These are phyloP conservation scores for Mycosphaerelloides madeirae DNA, from an alignment of 2,329 filamentous ascomycete species.

Conservation along the genomic window DNA sequence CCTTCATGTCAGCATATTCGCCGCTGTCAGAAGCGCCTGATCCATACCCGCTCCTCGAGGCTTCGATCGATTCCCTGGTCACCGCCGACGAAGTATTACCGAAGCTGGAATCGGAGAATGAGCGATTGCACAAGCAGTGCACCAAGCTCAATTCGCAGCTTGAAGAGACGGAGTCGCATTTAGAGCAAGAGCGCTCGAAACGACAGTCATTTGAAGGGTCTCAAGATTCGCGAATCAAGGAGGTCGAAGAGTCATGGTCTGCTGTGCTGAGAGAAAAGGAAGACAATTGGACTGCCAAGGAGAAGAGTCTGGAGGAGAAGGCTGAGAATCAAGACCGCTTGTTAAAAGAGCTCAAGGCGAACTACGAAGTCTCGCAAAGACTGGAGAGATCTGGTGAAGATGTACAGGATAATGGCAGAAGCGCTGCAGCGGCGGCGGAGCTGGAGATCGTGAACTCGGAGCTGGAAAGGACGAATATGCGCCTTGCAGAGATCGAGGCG, in stretches of 20 bases:
- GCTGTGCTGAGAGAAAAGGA: conserved; percentile 89
- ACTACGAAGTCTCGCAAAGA: conserved; percentile 91
- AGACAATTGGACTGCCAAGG: conserved; percentile 93
- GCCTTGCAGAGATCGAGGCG: conserved; percentile 85
- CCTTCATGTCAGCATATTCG: conserved; percentile 89
- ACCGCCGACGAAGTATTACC: conserved; percentile 88
- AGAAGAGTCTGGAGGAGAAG: conserved; percentile 86
- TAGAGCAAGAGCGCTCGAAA: conserved; percentile 71
- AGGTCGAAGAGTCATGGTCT: conserved; percentile 84
- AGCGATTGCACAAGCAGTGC: conserved; percentile 76
- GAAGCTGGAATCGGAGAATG: conserved; percentile 81
- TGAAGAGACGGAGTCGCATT: conserved; percentile 72
- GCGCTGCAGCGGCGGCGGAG: conserved; percentile 76
- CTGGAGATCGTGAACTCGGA: conserved; percentile 91
- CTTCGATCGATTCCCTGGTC: conserved; percentile 89
- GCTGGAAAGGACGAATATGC: conserved; percentile 78
- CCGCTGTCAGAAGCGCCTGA: conserved; percentile 93
- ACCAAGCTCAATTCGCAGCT: conserved; percentile 71
- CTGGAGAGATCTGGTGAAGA: conserved; percentile 68
- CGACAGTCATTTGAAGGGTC: conserved; percentile 71
- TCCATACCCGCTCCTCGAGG: conserved; percentile 92
- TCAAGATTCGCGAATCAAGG: conserved; percentile 75
- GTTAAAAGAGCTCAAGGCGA: conserved; percentile 91
- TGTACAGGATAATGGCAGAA: conserved; percentile 50
- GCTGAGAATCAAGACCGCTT: conserved; percentile 88